Percentiles rank a stretch among this genome's conserved stretches.
Conservation (phyloP, 2,329 filamentous ascomycete species). For the Sclerotinia sclerotiorum region DNA sequence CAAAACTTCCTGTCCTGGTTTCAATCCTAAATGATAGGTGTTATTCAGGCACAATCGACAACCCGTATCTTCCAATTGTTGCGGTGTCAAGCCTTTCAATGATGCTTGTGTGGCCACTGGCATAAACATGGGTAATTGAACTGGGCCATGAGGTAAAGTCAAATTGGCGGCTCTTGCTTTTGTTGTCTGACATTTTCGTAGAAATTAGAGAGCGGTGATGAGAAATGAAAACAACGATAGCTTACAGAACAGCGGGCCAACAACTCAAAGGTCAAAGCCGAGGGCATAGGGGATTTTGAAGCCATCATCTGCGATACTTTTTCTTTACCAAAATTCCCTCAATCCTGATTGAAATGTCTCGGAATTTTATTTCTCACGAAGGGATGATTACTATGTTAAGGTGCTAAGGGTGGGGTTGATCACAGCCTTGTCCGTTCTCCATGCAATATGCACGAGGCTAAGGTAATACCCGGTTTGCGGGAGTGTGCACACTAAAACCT, state of each 20-base stretch:
- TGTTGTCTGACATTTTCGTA: conserved; percentile 64
- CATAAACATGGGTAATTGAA: conserved; percentile 95
- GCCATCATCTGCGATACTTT: conserved; percentile 22
- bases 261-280: conserved; percentile 77
- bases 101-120: conserved; percentile 96
- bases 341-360: neutral
- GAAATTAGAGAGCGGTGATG: conserved; percentile 18
- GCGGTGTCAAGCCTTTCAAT: conserved; percentile 88
- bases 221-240: conserved; percentile 19
- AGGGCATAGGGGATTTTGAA: conserved; percentile 45
- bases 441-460: conserved; percentile 3
- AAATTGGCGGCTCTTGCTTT: conserved; percentile 88
- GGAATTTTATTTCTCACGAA: neutral
- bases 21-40: conserved; percentile 93
- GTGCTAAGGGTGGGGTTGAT: neutral
- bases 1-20: conserved; percentile 87
- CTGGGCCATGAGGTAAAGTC: conserved; percentile 85
- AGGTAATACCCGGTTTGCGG: conserved; percentile 1
- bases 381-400: neutral
- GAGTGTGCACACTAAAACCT: neutral
- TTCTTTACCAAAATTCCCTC: neutral
- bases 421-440: conserved; percentile 1
- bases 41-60: conserved; percentile 95
- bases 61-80: conserved; percentile 84
- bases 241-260: conserved; percentile 78